These are phyloP conservation scores for Arachis hypogaea DNA, from an alignment of 306 rosid species.

Conservation along the genomic window DNA sequence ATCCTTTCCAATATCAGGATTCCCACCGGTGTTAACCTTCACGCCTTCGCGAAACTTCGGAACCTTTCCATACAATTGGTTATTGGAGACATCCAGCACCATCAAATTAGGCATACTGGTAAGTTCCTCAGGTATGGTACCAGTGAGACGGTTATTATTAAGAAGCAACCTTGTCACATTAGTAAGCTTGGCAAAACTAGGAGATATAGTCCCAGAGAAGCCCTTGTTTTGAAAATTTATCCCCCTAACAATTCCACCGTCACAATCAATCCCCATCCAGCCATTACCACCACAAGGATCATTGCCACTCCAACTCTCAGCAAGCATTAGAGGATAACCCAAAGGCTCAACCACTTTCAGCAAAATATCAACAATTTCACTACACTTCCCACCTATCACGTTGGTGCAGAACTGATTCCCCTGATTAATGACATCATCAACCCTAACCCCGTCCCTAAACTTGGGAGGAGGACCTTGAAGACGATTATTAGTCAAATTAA, in stretches of 20 bases:
- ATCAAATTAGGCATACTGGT: conserved; percentile 47
- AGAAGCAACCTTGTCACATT: conserved; percentile 55
- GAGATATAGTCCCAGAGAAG: conserved; percentile 70
- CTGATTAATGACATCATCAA: conserved; percentile 46
- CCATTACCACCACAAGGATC: conserved; percentile 53
- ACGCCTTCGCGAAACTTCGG: conserved; percentile 57
- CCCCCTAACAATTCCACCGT: conserved; percentile 31
- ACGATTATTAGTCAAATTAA: conserved; percentile 69
- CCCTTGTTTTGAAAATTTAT: conserved; percentile 55
- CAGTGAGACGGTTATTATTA: conserved; percentile 53
- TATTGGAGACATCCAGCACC: conserved; percentile 64
- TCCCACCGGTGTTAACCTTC: conserved; percentile 48
- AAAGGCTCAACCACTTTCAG: conserved; percentile 55
- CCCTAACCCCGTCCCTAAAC: conserved; percentile 42
- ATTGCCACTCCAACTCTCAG: conserved; percentile 64
- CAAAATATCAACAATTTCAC: conserved; percentile 53
- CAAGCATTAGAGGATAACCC: conserved; percentile 63
- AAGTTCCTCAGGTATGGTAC: conserved; percentile 70
- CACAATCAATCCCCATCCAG: conserved; percentile 66
- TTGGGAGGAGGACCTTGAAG: conserved; percentile 78
- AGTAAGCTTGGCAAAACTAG: conserved; percentile 53
- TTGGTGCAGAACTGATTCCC: conserved; percentile 56
- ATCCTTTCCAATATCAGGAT: conserved; percentile 70
- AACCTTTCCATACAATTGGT: conserved; percentile 56
- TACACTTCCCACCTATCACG: conserved; percentile 52